A percentile compares a stretch with the other conserved stretches of the same genome.
Evolutionary conservation across 139 green algal genomes (phyloP).

Genomic region (Astrephomene gubernaculifera): DNA sequence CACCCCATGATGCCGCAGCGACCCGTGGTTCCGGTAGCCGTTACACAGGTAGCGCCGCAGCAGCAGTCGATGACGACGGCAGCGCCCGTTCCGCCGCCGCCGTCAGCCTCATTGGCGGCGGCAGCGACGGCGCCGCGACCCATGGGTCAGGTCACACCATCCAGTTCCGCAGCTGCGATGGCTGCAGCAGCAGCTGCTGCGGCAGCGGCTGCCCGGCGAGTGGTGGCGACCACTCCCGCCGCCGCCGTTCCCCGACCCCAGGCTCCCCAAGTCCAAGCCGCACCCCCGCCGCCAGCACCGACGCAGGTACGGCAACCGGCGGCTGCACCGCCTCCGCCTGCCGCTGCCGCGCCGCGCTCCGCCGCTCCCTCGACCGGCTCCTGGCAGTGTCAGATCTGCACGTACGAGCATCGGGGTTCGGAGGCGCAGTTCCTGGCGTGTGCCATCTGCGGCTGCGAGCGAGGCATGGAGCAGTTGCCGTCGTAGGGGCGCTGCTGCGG

Average conservation of each 20-base stretch:
- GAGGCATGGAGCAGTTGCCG: constrained; percentile 18
- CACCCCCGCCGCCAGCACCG: not conserved
- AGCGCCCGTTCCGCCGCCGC: not conserved
- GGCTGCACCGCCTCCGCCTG: not conserved
- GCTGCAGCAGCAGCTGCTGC: not conserved
- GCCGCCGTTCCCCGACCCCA: not conserved
- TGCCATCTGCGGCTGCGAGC: constrained; percentile 45
- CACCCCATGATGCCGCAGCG: not conserved
- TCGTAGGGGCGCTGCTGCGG: too few relatives aligned
- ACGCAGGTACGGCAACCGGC: not conserved
- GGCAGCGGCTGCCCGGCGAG: not conserved
- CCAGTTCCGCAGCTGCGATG: not conserved
- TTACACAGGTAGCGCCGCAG: too few relatives aligned
- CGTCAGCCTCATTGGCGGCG: not conserved
- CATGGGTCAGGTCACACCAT: not conserved
- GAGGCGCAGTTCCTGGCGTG: constrained; percentile 54
- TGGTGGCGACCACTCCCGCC: not conserved
- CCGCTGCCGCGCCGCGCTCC: not conserved
- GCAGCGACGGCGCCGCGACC: not conserved
- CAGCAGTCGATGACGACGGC: too few relatives aligned
- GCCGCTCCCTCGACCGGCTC: not conserved
- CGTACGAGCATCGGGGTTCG: constrained; percentile 50
- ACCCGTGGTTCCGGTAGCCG: too few relatives aligned
- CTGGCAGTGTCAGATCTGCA: constrained; percentile 57
- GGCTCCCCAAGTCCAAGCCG: too few relatives aligned